These are phyloP conservation scores for Pilaira anomala DNA, from an alignment of 192 early-diverging fungal genomes.

Conservation along the genomic window DNA sequence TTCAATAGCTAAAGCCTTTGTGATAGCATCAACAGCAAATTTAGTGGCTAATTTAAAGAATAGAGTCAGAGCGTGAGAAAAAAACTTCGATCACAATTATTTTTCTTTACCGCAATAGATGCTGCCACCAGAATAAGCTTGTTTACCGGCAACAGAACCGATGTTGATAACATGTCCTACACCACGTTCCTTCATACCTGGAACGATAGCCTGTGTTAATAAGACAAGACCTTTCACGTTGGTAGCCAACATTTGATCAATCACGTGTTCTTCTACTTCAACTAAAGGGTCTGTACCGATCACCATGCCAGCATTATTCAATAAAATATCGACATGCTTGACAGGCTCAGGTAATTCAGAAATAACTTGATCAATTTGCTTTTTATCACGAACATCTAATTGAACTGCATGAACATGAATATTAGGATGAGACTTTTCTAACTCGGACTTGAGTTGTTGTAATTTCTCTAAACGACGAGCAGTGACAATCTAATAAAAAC, in stretches of 20 bases:
- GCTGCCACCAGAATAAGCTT: slow-evolving; percentile 68
- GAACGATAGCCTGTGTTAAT: slow-evolving; percentile 74
- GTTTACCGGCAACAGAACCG: slow-evolving; percentile 68
- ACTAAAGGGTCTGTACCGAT: slow-evolving; percentile 62
- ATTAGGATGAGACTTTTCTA: slow-evolving; percentile 43
- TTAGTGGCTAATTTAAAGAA: slow-evolving; percentile 40
- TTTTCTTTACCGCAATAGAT: slow-evolving; percentile 61
- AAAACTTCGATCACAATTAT: neutral
- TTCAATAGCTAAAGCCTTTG: slow-evolving; percentile 70
- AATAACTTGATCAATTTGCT: slow-evolving; percentile 48
- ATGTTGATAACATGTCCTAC: slow-evolving; percentile 85
- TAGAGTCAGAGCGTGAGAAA: no score
- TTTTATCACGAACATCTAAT: slow-evolving; percentile 69
- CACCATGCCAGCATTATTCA: slow-evolving; percentile 84
- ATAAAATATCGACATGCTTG: slow-evolving; percentile 70
- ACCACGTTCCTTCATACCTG: slow-evolving; percentile 66
- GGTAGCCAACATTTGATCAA: slow-evolving; percentile 60
- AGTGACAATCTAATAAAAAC: slow-evolving; percentile 43
- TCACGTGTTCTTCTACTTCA: slow-evolving; percentile 22
- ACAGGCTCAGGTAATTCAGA: slow-evolving; percentile 51
- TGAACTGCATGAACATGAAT: slow-evolving; percentile 58
- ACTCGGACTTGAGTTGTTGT: slow-evolving; percentile 48
- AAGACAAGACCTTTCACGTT: slow-evolving; percentile 90
- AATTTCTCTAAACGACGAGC: slow-evolving; percentile 68
- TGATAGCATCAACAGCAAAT: slow-evolving; percentile 79